These are phyloP conservation scores for Chlorella sorokiniana DNA, from an alignment of 139 green algal genomes.

Conservation along the genomic window DNA sequence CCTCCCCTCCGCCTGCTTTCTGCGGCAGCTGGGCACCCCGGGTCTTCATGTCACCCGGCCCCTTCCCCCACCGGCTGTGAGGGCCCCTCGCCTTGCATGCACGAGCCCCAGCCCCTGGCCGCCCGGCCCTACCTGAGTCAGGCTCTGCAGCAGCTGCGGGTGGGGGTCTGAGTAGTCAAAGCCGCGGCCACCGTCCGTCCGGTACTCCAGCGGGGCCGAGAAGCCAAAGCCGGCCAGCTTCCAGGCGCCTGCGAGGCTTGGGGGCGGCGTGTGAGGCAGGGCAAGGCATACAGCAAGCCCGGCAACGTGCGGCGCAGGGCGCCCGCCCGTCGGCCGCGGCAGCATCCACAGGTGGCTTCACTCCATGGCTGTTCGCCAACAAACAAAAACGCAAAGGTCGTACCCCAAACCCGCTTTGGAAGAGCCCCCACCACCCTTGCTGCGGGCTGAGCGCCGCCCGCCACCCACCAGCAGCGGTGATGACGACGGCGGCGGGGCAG, in stretches of 20 bases:
- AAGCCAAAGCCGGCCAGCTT: constrained; percentile 78
- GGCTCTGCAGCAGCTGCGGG: constrained; percentile 32
- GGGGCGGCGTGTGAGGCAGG: neutral
- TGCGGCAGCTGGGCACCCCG: no score
- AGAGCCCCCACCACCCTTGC: no score
- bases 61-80: no score
- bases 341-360: no score
- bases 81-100: no score
- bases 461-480: constrained; percentile 38
- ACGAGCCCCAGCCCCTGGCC: neutral
- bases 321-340: no score
- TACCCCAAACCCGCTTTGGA: no score
- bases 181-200: neutral
- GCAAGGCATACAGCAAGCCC: neutral
- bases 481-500: constrained; percentile 47
- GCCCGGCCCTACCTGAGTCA: constrained; percentile 28
- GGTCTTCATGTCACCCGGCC: no score
- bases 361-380: no score
- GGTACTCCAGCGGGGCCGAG: constrained; percentile 30
- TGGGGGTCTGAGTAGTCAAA: constrained; percentile 42
- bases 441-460: no score
- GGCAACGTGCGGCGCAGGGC: neutral
- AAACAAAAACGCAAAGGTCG: no score
- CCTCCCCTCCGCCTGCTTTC: no score
- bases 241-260: constrained; percentile 59